These are phyloP conservation scores for Asterella californica DNA, from an alignment of 225 moss, liverwort and hornwort species.

Conservation along the genomic window DNA sequence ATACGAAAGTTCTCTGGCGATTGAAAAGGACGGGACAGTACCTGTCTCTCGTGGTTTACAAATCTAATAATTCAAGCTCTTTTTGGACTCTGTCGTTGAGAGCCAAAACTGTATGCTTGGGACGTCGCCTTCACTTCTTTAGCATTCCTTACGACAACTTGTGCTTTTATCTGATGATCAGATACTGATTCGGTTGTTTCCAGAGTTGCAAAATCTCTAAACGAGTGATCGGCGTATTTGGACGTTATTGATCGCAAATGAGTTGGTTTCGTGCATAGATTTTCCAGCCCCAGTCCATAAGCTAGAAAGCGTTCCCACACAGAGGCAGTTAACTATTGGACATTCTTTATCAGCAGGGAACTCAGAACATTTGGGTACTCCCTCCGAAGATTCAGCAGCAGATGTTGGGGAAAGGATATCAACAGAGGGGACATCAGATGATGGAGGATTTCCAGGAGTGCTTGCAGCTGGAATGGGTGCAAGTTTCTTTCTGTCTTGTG, in stretches of 20 bases:
- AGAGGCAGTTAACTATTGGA: slow-evolving; percentile 26
- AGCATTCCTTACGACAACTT: background rate
- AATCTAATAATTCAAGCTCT: too few relatives aligned
- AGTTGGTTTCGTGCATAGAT: background rate
- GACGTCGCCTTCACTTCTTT: too few relatives aligned
- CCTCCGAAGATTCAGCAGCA: background rate
- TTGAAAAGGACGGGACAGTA: too few relatives aligned
- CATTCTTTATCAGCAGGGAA: slow-evolving; percentile 8
- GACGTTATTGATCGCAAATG: background rate
- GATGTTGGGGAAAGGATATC: slow-evolving; percentile 7
- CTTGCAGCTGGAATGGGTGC: slow-evolving; percentile 38
- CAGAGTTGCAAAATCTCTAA: too few relatives aligned
- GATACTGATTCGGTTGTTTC: background rate
- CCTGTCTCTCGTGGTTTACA: too few relatives aligned
- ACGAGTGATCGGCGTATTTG: background rate
- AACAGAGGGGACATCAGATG: slow-evolving; percentile 6
- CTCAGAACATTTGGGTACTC: background rate
- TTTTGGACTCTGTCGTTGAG: background rate
- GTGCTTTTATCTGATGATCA: background rate
- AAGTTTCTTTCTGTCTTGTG: slow-evolving; percentile 37
- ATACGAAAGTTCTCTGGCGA: background rate
- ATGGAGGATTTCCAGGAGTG: slow-evolving; percentile 15
- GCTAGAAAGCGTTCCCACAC: background rate
- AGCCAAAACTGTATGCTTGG: background rate
- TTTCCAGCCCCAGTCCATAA: background rate